phyloP scores from a whole-genome alignment of 805 yeast genomes.

The Wickerhamiella occidentalis region DNA sequence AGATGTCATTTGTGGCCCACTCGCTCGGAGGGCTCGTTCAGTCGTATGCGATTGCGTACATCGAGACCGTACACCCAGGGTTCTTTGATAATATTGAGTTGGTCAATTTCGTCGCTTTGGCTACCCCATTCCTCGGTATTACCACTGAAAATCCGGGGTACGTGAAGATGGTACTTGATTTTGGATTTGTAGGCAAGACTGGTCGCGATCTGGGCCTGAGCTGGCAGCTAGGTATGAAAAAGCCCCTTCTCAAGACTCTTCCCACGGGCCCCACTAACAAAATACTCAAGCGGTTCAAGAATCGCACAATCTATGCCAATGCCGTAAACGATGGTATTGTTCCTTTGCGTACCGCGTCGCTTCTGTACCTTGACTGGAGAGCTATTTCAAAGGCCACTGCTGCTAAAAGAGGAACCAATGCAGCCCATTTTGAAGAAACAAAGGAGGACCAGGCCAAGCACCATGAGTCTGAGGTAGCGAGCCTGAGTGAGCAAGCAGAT shows the following conservation, averaged over 20 bases:
- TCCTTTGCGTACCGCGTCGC: slow-evolving; percentile 80
- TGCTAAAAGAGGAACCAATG: slow-evolving; percentile 22
- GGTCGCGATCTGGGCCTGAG: slow-evolving; percentile 80
- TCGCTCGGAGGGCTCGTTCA: slow-evolving; percentile 90
- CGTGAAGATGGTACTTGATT: slow-evolving; percentile 68
- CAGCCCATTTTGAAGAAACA: slow-evolving; percentile 8
- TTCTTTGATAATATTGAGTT: slow-evolving; percentile 60
- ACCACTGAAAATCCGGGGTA: slow-evolving; percentile 78
- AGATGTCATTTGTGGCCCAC: slow-evolving; percentile 82
- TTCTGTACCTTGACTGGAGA: slow-evolving; percentile 74
- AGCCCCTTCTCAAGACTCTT: slow-evolving; percentile 61
- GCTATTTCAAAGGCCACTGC: slow-evolving; percentile 45
- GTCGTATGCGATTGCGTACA: slow-evolving; percentile 77
- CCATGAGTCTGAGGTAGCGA: slow-evolving; percentile 2
- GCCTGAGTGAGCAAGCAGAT: neutral
- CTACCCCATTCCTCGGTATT: slow-evolving; percentile 82
- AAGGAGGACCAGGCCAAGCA: neutral
- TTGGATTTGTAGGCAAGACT: slow-evolving; percentile 84
- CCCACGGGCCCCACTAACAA: slow-evolving; percentile 65
- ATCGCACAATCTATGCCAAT: slow-evolving; percentile 81
- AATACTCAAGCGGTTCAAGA: slow-evolving; percentile 47
- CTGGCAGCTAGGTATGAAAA: slow-evolving; percentile 29
- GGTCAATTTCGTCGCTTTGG: slow-evolving; percentile 66
- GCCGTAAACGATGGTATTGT: slow-evolving; percentile 90
- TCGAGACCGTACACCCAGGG: slow-evolving; percentile 49